phyloP scores from a whole-genome alignment of 1,284 basidiomycete genomes.

The Macrocystidia cucumis region DNA sequence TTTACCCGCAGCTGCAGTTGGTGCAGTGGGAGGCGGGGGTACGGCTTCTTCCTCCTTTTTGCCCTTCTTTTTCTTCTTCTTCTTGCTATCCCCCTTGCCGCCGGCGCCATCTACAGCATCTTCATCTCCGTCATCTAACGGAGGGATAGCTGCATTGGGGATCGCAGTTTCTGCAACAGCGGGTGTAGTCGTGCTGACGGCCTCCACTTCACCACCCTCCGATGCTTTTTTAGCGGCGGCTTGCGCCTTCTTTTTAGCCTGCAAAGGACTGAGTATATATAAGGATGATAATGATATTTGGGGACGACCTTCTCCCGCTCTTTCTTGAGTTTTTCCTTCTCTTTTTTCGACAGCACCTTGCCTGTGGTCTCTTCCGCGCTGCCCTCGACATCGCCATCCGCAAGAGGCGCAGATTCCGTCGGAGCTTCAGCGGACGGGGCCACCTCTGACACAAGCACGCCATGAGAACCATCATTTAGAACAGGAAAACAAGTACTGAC shows the following conservation, averaged over 20 bases:
- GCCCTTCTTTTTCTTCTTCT: slow-evolving; percentile 90
- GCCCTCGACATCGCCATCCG: slow-evolving; percentile 36
- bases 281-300: background rate
- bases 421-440: slow-evolving; percentile 16
- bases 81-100: slow-evolving; percentile 53
- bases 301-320: slow-evolving; percentile 80
- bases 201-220: slow-evolving; percentile 22
- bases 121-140: slow-evolving; percentile 32
- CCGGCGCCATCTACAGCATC: slow-evolving; percentile 51
- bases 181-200: slow-evolving; percentile 15
- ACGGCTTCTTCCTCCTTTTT: slow-evolving; percentile 70
- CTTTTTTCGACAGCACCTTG: slow-evolving; percentile 80
- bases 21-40: slow-evolving; percentile 35
- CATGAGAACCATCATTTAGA: slow-evolving; percentile 6
- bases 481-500: slow-evolving; percentile 7
- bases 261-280: slow-evolving; percentile 9
- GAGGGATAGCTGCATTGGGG: slow-evolving; percentile 17
- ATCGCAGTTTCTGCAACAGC: slow-evolving; percentile 19
- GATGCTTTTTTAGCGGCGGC: slow-evolving; percentile 77
- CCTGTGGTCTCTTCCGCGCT: slow-evolving; percentile 36
- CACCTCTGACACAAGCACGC: slow-evolving; percentile 1
- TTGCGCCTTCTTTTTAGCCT: slow-evolving; percentile 96
- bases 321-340: slow-evolving; percentile 93
- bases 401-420: slow-evolving; percentile 16
- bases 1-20: slow-evolving; percentile 50